A percentile compares a stretch with the other conserved stretches of the same genome.
phyloP scores from a whole-genome alignment of 768 basidiomycete genomes.

The Pulveroboletus frians region DNA sequence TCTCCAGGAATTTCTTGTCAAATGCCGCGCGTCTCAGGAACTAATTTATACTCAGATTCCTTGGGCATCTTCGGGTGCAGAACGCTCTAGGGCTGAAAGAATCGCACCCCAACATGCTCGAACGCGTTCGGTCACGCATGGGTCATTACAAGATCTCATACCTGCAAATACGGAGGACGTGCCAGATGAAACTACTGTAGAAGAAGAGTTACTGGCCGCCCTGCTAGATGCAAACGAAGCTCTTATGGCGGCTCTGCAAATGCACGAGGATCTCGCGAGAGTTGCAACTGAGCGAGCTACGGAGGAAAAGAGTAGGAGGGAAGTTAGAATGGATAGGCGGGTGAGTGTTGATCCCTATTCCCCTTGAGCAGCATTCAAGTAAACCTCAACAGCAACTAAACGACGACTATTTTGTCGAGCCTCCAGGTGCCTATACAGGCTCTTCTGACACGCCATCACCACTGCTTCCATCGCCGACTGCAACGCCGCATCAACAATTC shows the following conservation, averaged over 20 bases:
- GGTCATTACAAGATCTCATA: constrained; percentile 15
- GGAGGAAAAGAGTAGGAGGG: constrained; percentile 66
- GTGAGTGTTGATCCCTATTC: constrained; percentile 38
- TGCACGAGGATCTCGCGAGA: constrained; percentile 74
- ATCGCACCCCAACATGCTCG: constrained; percentile 9
- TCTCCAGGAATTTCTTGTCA: constrained; percentile 74
- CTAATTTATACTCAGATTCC: constrained; percentile 83
- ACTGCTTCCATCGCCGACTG: constrained; percentile 20
- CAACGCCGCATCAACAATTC: constrained; percentile 31
- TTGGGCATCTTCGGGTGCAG: constrained; percentile 84
- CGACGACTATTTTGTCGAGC: constrained; percentile 22
- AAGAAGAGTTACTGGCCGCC: constrained; percentile 70
- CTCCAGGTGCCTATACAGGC: constrained; percentile 14
- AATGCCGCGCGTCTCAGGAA: constrained; percentile 79
- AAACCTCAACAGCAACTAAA: constrained; percentile 18
- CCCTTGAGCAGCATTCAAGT: constrained; percentile 17
- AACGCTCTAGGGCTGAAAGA: constrained; percentile 50
- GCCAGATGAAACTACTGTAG: constrained; percentile 50
- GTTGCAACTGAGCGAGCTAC: constrained; percentile 52
- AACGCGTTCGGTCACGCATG: constrained; percentile 19
- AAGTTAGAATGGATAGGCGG: constrained; percentile 58
- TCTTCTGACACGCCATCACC: constrained; percentile 31
- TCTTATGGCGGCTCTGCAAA: constrained; percentile 59
- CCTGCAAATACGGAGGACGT: constrained; percentile 29
- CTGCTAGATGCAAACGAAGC: constrained; percentile 72